Conservation (phyloP, 2,329 filamentous ascomycete genomes). For the Cadophora luteo-olivacea region DNA sequence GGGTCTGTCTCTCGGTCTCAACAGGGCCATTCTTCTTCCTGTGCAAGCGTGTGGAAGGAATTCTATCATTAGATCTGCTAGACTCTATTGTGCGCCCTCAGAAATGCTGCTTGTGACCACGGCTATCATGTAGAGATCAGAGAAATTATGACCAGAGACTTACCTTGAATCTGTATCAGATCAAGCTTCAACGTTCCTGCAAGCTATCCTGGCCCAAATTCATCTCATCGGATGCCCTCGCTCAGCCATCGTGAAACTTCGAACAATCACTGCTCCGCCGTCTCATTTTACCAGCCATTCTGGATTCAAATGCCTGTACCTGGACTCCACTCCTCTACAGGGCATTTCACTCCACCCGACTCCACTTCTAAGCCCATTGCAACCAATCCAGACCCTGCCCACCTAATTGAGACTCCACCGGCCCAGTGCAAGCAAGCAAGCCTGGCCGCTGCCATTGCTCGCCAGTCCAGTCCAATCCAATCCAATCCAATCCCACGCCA, state of each 20-base stretch:
- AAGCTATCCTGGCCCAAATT: background rate
- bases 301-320: background rate
- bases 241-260: conserved; percentile 9
- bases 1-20: no score
- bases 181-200: background rate
- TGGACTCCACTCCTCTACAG: background rate
- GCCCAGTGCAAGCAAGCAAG: background rate
- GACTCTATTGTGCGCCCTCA: background rate
- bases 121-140: background rate
- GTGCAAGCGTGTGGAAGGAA: background rate
- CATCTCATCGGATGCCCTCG: background rate
- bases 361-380: background rate
- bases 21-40: background rate
- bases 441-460: conserved; percentile 11
- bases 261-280: conserved; percentile 4
- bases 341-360: background rate
- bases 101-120: conserved; percentile 5
- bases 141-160: no score
- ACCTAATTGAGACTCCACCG: conserved; percentile 1
- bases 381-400: conserved; percentile 5
- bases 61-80: background rate
- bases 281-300: conserved; percentile 16
- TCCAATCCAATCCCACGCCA: background rate
- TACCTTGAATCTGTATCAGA: background rate
- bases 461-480: background rate